phyloP scores from a whole-genome alignment of 1,284 basidiomycete species.

The Moesziomyces parantarcticus region DNA sequence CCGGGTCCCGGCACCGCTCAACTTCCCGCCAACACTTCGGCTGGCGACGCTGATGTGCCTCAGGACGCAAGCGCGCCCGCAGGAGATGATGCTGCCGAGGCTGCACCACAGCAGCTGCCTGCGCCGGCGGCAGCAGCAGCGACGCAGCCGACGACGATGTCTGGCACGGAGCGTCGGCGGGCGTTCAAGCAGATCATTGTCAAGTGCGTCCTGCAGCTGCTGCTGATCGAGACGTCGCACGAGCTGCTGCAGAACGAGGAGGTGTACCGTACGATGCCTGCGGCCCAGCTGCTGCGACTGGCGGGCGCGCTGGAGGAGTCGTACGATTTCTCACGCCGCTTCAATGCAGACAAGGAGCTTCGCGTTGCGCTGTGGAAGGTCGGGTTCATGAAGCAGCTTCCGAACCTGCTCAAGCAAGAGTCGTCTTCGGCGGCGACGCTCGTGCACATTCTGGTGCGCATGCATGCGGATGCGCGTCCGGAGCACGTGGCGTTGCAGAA shows the following conservation, averaged over 20 bases:
- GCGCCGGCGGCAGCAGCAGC: not conserved
- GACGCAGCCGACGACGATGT: slow-evolving; percentile 24
- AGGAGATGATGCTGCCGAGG: not conserved
- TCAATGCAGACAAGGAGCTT: slow-evolving; percentile 98
- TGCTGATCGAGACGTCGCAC: slow-evolving; percentile 97
- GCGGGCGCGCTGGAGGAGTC: slow-evolving; percentile 95
- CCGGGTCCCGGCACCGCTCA: slow-evolving; percentile 46
- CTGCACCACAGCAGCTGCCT: slow-evolving; percentile 68
- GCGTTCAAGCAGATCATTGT: slow-evolving; percentile 99
- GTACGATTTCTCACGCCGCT: slow-evolving; percentile 95
- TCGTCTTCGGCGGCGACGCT: slow-evolving; percentile 95
- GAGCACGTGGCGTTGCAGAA: slow-evolving; percentile 83
- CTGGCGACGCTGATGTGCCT: not conserved
- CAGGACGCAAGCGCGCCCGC: not conserved
- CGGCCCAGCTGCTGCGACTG: slow-evolving; percentile 88
- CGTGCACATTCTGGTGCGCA: slow-evolving; percentile 87
- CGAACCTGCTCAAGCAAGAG: slow-evolving; percentile 97
- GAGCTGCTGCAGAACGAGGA: slow-evolving; percentile 79
- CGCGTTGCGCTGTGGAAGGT: slow-evolving; percentile 99
- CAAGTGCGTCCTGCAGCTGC: slow-evolving; percentile 96
- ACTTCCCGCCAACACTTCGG: slow-evolving; percentile 1
- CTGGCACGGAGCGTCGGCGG: slow-evolving; percentile 81
- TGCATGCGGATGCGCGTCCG: slow-evolving; percentile 91
- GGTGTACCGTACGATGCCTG: slow-evolving; percentile 93
- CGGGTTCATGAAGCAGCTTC: slow-evolving; percentile 99